Percentiles rank a stretch among this genome's conserved stretches.
These are phyloP conservation scores for Crithidia mellificae DNA, from an alignment of 208 protist species.

Conservation along the genomic window DNA sequence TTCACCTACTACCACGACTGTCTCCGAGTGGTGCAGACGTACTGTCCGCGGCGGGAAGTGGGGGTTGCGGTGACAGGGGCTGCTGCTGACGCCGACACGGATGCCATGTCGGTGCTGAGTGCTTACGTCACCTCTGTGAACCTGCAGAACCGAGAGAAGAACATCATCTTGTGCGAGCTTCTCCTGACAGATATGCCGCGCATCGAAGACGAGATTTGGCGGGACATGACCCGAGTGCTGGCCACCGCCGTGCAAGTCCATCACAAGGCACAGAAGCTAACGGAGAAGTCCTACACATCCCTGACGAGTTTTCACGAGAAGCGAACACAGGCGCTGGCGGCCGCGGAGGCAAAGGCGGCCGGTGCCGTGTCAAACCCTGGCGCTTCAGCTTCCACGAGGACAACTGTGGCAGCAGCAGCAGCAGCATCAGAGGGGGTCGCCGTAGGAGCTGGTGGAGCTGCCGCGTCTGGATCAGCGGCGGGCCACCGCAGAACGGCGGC, in stretches of 20 bases:
- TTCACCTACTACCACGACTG: constrained; percentile 30
- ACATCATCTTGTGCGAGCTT: constrained; percentile 20
- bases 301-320: constrained; percentile 9
- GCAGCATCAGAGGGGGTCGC: too few relatives aligned
- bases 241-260: constrained; percentile 23
- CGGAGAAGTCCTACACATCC: constrained; percentile 22
- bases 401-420: neutral
- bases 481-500: neutral
- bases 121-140: constrained; percentile 29
- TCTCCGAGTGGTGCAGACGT: constrained; percentile 20
- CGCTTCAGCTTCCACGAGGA: too few relatives aligned
- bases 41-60: constrained; percentile 7
- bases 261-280: constrained; percentile 21
- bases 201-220: constrained; percentile 33
- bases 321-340: neutral
- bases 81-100: too few relatives aligned
- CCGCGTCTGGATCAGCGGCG: neutral
- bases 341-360: neutral
- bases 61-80: too few relatives aligned
- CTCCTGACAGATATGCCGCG: constrained; percentile 31
- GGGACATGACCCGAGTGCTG: constrained; percentile 33
- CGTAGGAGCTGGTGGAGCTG: too few relatives aligned
- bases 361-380: neutral
- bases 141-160: constrained; percentile 21
- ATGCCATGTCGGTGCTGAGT: constrained; percentile 26